Evolutionary conservation across 257 asterid genomes (phyloP).

Genomic region (Nicotiana otophora): DNA sequence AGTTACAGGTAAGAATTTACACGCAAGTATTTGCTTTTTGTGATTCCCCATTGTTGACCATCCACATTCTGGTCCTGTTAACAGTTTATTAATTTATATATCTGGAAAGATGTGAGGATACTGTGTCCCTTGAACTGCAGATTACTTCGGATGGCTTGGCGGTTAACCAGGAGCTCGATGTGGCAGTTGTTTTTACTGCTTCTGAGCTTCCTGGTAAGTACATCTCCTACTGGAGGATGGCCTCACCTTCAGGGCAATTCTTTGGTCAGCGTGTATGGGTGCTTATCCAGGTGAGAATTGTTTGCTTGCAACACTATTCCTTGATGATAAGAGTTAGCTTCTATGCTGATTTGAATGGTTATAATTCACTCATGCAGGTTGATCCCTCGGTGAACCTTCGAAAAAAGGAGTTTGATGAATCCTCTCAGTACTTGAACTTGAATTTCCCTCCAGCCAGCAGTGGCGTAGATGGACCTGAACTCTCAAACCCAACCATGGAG

Average conservation of each 20-base stretch:
- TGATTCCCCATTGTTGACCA: not conserved
- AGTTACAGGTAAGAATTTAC: conserved; percentile 43
- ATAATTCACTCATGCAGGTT: conserved; percentile 40
- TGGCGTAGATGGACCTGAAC: conserved; percentile 31
- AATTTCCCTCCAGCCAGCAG: conserved; percentile 59
- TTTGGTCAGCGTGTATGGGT: conserved; percentile 99
- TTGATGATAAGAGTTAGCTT: not conserved
- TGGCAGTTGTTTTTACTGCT: conserved; percentile 75
- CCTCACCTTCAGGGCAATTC: conserved; percentile 74
- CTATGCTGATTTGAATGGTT: not conserved
- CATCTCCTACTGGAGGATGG: conserved; percentile 89
- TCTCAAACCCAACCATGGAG: conserved; percentile 21
- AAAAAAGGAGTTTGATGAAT: conserved; percentile 31
- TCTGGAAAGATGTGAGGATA: not conserved
- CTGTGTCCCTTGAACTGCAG: conserved; percentile 29
- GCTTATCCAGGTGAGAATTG: conserved; percentile 57
- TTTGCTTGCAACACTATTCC: not conserved
- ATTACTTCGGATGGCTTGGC: conserved; percentile 49
- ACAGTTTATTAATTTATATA: not conserved
- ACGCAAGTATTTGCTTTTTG: not conserved
- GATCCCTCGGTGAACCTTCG: conserved; percentile 45
- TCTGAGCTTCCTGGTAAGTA: conserved; percentile 79
- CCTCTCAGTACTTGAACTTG: conserved; percentile 52
- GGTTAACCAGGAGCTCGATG: conserved; percentile 56
- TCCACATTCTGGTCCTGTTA: not conserved